These are phyloP conservation scores for Globisporangium splendens DNA, from an alignment of 352 stramenopile species.

Conservation along the genomic window DNA sequence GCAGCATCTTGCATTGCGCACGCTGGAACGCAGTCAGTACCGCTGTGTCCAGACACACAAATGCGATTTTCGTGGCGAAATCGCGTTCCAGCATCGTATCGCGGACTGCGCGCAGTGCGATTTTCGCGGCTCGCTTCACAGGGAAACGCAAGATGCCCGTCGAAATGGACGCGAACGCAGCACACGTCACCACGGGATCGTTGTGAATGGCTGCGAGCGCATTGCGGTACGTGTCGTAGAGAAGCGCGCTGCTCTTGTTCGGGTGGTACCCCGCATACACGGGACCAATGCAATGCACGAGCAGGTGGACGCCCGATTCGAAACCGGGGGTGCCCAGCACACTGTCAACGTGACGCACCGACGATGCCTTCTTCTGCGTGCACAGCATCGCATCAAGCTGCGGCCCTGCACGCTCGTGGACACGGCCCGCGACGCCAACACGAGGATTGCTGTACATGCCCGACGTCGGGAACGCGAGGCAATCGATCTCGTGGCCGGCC, in stretches of 20 bases:
- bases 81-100: constrained; percentile 33
- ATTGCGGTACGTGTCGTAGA: constrained; percentile 58
- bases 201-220: constrained; percentile 29
- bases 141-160: constrained; percentile 38
- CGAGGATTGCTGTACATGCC: constrained; percentile 29
- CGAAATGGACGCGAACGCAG: constrained; percentile 53
- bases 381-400: constrained; percentile 15
- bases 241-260: constrained; percentile 9
- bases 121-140: constrained; percentile 26
- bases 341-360: constrained; percentile 4
- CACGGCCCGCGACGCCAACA: constrained; percentile 36
- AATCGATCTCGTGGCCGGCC: constrained; percentile 34
- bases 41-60: constrained; percentile 49
- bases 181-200: constrained; percentile 26
- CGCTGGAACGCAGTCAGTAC: constrained; percentile 30
- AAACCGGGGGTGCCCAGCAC: constrained; percentile 48
- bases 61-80: constrained; percentile 40
- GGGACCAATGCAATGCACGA: constrained; percentile 62
- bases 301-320: constrained; percentile 27
- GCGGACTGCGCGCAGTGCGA: constrained; percentile 36
- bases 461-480: constrained; percentile 60
- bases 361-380: no score
- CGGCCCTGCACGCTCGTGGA: constrained; percentile 46
- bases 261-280: background rate
- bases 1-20: constrained; percentile 15